These are phyloP conservation scores for Pholiota conissans DNA, from an alignment of 768 basidiomycete species.

Conservation along the genomic window DNA sequence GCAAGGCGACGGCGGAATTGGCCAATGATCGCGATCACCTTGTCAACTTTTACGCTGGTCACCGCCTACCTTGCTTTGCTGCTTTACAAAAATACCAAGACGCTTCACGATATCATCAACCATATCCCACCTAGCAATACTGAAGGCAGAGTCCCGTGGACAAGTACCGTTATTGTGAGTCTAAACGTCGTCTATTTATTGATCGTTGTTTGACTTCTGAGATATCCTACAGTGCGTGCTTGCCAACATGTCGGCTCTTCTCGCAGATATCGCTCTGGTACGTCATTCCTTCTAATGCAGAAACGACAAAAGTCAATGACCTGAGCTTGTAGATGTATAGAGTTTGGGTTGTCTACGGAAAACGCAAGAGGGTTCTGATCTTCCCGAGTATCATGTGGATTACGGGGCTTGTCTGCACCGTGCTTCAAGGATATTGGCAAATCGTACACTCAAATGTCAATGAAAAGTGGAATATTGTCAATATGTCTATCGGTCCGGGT, in stretches of 20 bases:
- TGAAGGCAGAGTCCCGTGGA: conserved; percentile 6
- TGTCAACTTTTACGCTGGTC: conserved; percentile 6
- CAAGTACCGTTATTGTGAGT: conserved; percentile 10
- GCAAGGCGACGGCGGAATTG: conserved; percentile 5
- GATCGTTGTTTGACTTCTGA: neutral
- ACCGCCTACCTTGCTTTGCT: neutral
- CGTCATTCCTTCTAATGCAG: neutral
- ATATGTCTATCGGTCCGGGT: conserved; percentile 8
- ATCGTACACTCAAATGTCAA: neutral
- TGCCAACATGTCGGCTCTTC: neutral
- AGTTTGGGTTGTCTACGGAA: conserved; percentile 3
- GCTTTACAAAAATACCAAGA: neutral
- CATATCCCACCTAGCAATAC: neutral
- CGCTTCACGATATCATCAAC: neutral
- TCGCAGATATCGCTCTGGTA: conserved; percentile 3
- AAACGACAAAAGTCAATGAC: neutral
- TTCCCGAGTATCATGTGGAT: conserved; percentile 2
- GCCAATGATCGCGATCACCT: conserved; percentile 8
- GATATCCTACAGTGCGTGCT: neutral
- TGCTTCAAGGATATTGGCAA: conserved; percentile 7
- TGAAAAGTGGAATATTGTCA: neutral
- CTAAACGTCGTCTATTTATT: neutral
- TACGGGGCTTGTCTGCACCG: neutral
- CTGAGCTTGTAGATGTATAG: conserved; percentile 3
- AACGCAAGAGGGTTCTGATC: neutral